Base-by-base conservation (phyloP, 1,139 yeast genomes). In the Taphrina deformans region DNA sequence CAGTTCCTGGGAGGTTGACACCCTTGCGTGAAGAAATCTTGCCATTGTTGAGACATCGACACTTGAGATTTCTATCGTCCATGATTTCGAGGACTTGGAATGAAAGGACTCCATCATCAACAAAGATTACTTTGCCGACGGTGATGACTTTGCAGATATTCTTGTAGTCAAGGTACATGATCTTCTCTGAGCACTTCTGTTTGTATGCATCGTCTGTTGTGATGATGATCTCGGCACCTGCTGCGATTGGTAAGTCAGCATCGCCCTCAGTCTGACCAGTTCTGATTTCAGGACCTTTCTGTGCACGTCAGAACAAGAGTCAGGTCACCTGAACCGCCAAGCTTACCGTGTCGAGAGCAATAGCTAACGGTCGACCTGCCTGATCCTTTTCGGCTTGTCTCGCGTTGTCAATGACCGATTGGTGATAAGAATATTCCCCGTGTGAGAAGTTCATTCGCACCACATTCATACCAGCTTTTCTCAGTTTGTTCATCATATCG, bases 391-490 rank as follows among this genome's bases (percentile, higher is more conserved):
- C 97, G 68, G 98, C 91, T 79, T 89, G 86, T 80, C 96, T 88
- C 73, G 97, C 90, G 77, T 93, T 92, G 83, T 93, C 97, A 79
- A 93, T 82, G 73, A 95, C 99, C 69, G 90, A 82, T 81, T 92
- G 96, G 80, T 93, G 99, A 85, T 93, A 93, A 74, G 69, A 97
- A 80, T 95, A 86, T 66, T 96, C 84, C 74, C 99, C 99, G 81
- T 95, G 99, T 71, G 97, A 89, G 81, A 95, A 93, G 87, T 93
- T 95, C 97, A 93, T 91, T 79, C 99, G 88, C 66, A 89, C 98
- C 77, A 93, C 89, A 84, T 92, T 93, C 74, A 93, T 85, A 76
- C 99, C 99, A 69, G 96, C 96, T 80, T 89, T 89, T 84, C 99
- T 88, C 77, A 93, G 85, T 77, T 86, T 85, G 74, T 87, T 91